These are phyloP conservation scores for Petunia axillaris DNA, from an alignment of 257 asterid genomes.

Conservation along the genomic window DNA sequence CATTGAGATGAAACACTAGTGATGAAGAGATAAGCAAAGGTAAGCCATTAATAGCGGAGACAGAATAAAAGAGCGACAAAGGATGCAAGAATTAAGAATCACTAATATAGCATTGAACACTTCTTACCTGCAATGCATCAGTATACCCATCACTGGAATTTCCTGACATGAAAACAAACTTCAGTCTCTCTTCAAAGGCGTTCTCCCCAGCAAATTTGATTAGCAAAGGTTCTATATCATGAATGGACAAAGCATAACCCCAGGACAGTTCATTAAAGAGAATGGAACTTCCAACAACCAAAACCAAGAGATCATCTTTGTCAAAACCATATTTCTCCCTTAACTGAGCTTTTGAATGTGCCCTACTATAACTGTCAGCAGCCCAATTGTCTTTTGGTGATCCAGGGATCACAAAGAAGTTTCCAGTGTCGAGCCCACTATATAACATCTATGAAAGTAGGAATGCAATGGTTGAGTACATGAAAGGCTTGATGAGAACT, in stretches of 20 bases:
- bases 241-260: constrained; percentile 82
- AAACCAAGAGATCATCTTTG: constrained; percentile 70
- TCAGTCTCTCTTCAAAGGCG: constrained; percentile 53
- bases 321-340: constrained; percentile 76
- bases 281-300: constrained; percentile 88
- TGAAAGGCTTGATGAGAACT: constrained; percentile 26
- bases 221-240: constrained; percentile 77
- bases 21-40: not conserved
- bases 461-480: constrained; percentile 43
- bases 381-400: constrained; percentile 93
- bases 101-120: constrained; percentile 19
- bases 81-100: constrained; percentile 4
- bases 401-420: constrained; percentile 97
- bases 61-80: not conserved
- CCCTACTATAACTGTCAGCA: constrained; percentile 80
- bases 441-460: constrained; percentile 86
- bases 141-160: constrained; percentile 74
- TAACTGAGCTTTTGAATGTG: constrained; percentile 74
- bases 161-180: constrained; percentile 80
- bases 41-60: constrained; percentile 1
- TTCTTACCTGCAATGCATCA: constrained; percentile 78
- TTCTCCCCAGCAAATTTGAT: constrained; percentile 64
- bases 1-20: not conserved
- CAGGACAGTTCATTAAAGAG: constrained; percentile 75
- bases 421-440: constrained; percentile 94